Evolutionary conservation across 495 filamentous ascomycete genomes (phyloP).

Genomic region (Neurospora sp.): DNA sequence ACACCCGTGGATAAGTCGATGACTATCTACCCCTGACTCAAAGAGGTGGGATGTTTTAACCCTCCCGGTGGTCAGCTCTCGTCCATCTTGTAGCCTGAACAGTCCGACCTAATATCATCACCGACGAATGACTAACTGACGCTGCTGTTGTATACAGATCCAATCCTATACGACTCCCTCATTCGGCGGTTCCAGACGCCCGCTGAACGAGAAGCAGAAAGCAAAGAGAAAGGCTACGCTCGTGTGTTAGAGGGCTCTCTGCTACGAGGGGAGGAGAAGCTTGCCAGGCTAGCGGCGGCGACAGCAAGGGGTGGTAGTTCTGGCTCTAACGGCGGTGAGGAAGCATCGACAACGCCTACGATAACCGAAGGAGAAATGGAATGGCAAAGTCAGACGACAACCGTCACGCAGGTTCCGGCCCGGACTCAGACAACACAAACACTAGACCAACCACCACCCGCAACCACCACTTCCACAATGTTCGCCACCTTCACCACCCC

Average conservation of each 20-base stretch:
- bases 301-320: slow-evolving; percentile 17
- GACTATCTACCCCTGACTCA: neutral
- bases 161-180: slow-evolving; percentile 68
- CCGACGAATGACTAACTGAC: neutral
- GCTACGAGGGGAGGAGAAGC: slow-evolving; percentile 59
- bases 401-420: neutral
- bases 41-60: neutral
- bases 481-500: neutral
- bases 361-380: neutral
- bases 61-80: neutral
- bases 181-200: slow-evolving; percentile 69
- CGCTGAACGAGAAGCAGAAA: slow-evolving; percentile 62
- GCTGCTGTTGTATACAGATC: slow-evolving; percentile 40
- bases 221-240: slow-evolving; percentile 60
- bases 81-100: neutral
- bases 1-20: neutral
- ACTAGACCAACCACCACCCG: neutral
- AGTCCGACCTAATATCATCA: neutral
- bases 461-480: neutral
- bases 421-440: neutral
- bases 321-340: neutral
- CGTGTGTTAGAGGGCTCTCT: slow-evolving; percentile 64
- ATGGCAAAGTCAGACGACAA: neutral
- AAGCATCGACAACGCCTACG: neutral
- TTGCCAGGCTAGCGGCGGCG: slow-evolving; percentile 48